Conservation (phyloP, 495 filamentous ascomycete species). For the Daldinia grandis region DNA sequence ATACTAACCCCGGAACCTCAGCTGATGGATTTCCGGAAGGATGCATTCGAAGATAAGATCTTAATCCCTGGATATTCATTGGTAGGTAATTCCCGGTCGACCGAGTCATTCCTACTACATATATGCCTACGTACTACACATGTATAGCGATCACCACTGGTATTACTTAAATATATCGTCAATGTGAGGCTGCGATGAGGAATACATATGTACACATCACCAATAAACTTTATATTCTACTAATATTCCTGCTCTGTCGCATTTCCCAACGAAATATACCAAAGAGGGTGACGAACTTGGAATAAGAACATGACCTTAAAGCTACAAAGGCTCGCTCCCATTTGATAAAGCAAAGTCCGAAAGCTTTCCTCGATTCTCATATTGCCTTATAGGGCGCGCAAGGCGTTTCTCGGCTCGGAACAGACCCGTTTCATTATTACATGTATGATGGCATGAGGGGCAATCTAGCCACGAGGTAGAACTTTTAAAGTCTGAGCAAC, state of each 20-base stretch:
- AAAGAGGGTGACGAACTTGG: neutral
- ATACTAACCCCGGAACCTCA: neutral
- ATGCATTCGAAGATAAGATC: conserved; percentile 9
- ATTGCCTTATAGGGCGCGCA: neutral
- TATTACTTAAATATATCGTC: neutral
- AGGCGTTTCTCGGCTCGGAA: neutral
- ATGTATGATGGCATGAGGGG: neutral
- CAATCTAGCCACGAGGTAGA: neutral
- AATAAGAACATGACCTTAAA: neutral
- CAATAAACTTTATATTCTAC: neutral
- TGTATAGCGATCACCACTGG: neutral
- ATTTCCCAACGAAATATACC: neutral
- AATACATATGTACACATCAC: neutral
- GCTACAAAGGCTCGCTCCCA: neutral
- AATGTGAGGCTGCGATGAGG: neutral
- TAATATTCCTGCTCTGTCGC: neutral
- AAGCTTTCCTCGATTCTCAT: neutral
- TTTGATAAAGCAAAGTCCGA: neutral
- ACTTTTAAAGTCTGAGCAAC: neutral
- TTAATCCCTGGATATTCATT: neutral
- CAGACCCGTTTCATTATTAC: neutral
- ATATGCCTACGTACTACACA: neutral
- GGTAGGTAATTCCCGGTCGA: conserved; percentile 5
- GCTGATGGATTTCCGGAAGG: neutral
- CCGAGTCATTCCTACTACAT: conserved; percentile 9